Percentiles rank a stretch among this genome's conserved stretches.
These are phyloP conservation scores for Populus ilicifolia DNA, from an alignment of 345 rosid species.

Conservation along the genomic window DNA sequence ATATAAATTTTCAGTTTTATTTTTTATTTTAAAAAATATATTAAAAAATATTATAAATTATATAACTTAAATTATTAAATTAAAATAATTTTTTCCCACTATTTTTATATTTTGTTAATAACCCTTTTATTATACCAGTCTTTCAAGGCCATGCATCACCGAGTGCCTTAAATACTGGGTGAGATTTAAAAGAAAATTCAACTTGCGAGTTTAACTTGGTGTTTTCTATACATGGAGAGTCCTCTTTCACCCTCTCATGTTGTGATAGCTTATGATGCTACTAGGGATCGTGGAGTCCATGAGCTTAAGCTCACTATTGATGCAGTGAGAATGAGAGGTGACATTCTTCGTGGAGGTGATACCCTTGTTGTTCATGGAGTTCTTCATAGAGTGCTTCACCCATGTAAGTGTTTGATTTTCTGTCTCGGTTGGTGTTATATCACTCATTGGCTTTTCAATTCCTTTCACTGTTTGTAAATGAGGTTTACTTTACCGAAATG, in stretches of 20 bases:
- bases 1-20: too few species aligned
- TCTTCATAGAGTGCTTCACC: slow-evolving; percentile 48
- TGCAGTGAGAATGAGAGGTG: slow-evolving; percentile 32
- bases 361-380: slow-evolving; percentile 48
- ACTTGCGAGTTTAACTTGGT: neutral
- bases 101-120: too few species aligned
- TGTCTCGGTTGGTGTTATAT: neutral
- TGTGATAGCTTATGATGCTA: slow-evolving; percentile 54
- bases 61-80: too few species aligned
- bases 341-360: slow-evolving; percentile 49
- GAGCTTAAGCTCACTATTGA: slow-evolving; percentile 37
- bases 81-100: too few species aligned
- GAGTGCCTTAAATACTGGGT: neutral
- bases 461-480: too few species aligned
- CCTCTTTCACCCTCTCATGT: slow-evolving; percentile 34
- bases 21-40: too few species aligned
- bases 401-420: slow-evolving; percentile 38
- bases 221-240: slow-evolving; percentile 25
- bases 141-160: neutral
- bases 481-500: neutral
- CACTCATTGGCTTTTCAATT: neutral
- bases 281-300: slow-evolving; percentile 39
- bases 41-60: too few species aligned
- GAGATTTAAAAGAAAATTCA: neutral
- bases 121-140: too few species aligned